Base-by-base conservation (phyloP, 306 rosid species). In the Begonia loranthoides region DNA sequence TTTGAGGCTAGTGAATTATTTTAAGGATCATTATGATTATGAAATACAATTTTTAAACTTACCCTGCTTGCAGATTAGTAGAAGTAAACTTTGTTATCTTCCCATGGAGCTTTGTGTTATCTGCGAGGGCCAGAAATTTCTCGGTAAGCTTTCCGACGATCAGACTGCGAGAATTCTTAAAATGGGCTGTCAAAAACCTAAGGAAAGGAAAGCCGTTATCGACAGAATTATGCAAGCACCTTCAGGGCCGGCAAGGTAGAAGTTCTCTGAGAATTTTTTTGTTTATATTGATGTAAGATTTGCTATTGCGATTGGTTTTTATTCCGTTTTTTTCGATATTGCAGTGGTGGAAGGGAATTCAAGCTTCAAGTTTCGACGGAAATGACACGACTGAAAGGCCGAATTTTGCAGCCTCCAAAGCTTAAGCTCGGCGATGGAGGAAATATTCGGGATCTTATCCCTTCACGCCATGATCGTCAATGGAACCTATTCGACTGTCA, bases 21-120 rank as follows among this genome's bases (percentile, higher is more conserved):
- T 92, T 64, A 86, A 86, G 73, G 94, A 86, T 59, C 96, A 92
- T 51, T 92, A 92, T 57, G 85, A 83, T 64, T 86, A 92, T 67
- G 99, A 86, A 22, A 78, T 92, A 70, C 93, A 86, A 34, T 86
- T 74, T 73, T 66, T 80, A 49, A 86, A 86, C 49, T 60, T 86
- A 59, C 99, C 99, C 34, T 92, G 96, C 73, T 73, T 92, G 84
- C 96, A 92, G 70, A 80, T 86, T 62, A 80, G 93, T 55, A 76
- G 94, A 71, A 83, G 96, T 15, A 92, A 83, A 60, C 96, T 94
- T 13, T 92, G 99, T 61, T 92, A 92, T 76, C 99, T 92, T 58
- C 99, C 99, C 39, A 86, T 92, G 96, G 99, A 92, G 79, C 94
- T 86, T 45, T 92, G 99, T 64, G 71, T 83, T 73, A 83, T 92